Conservation (phyloP, 345 rosid species). For the Cardamine resedifolia region DNA sequence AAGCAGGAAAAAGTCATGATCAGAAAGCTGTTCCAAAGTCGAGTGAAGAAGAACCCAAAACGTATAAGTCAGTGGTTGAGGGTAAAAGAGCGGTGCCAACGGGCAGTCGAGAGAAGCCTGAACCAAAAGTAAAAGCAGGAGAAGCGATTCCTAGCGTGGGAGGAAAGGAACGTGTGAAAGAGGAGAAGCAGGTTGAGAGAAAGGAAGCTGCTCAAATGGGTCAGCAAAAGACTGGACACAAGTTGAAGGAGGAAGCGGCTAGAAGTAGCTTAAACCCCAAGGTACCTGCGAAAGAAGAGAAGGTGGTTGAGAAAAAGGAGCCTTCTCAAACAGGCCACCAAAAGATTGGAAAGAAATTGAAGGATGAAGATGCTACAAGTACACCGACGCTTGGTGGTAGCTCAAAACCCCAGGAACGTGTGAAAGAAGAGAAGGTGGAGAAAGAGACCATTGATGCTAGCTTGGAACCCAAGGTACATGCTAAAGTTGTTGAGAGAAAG, state of each 20-base stretch:
- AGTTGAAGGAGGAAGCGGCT: slow-evolving; percentile 20
- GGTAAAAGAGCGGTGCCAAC: slow-evolving; percentile 17
- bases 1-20: slow-evolving; percentile 20
- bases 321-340: slow-evolving; percentile 5
- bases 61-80: slow-evolving; percentile 39
- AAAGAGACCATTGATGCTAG: slow-evolving; percentile 12
- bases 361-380: slow-evolving; percentile 23
- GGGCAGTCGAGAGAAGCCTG: slow-evolving; percentile 5
- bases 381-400: neutral
- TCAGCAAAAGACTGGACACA: slow-evolving; percentile 9
- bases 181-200: slow-evolving; percentile 26
- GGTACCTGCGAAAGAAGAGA: slow-evolving; percentile 20
- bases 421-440: slow-evolving; percentile 11
- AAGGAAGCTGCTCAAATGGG: slow-evolving; percentile 16
- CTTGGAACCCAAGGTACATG: slow-evolving; percentile 13
- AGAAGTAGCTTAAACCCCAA: slow-evolving; percentile 11
- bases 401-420: slow-evolving; percentile 1
- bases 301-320: slow-evolving; percentile 26
- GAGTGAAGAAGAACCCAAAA: slow-evolving; percentile 22
- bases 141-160: slow-evolving; percentile 20
- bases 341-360: neutral
- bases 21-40: slow-evolving; percentile 5
- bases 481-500: neutral
- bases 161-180: slow-evolving; percentile 11
- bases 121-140: slow-evolving; percentile 11